phyloP scores from a whole-genome alignment of 2,329 filamentous ascomycete species.

The Hypoxylon sp. region DNA sequence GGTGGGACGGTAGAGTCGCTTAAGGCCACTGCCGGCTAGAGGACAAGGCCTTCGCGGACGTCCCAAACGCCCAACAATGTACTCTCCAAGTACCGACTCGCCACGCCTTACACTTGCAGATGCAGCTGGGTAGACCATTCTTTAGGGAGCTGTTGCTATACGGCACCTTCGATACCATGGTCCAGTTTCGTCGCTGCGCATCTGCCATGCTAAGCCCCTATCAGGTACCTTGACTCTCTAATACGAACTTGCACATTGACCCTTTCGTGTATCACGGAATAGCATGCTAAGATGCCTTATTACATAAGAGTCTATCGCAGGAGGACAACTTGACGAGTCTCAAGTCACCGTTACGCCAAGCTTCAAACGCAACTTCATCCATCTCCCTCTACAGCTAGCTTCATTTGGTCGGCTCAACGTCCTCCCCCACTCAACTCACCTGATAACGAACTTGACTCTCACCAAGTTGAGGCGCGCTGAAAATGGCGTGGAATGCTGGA shows the following conservation, averaged over 20 bases:
- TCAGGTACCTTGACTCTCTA: background rate
- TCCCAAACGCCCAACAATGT: slow-evolving; percentile 12
- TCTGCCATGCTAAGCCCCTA: background rate
- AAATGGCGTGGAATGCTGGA: too few relatives aligned
- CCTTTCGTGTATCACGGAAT: slow-evolving; percentile 18
- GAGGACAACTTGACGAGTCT: slow-evolving; percentile 11
- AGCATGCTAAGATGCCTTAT: slow-evolving; percentile 4
- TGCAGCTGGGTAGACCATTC: slow-evolving; percentile 30
- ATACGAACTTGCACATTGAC: slow-evolving; percentile 8
- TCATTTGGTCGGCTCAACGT: slow-evolving; percentile 4
- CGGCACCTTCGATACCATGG: slow-evolving; percentile 22
- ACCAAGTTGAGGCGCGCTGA: too few relatives aligned
- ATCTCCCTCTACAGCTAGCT: slow-evolving; percentile 1
- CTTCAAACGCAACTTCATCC: slow-evolving; percentile 7
- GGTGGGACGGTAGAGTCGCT: slow-evolving; percentile 19
- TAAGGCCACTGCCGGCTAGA: slow-evolving; percentile 7
- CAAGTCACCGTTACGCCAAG: slow-evolving; percentile 12
- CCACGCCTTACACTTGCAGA: slow-evolving; percentile 22
- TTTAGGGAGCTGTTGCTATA: slow-evolving; percentile 12
- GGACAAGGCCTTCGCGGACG: slow-evolving; percentile 15
- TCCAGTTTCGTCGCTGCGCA: slow-evolving; percentile 10
- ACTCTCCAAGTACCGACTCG: slow-evolving; percentile 20
- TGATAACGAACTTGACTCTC: too few relatives aligned
- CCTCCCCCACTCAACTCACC: background rate
- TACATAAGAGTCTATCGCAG: slow-evolving; percentile 10